Evolutionary conservation across 2,329 filamentous ascomycete species (phyloP).

Genomic region (Whalleya microplaca): DNA sequence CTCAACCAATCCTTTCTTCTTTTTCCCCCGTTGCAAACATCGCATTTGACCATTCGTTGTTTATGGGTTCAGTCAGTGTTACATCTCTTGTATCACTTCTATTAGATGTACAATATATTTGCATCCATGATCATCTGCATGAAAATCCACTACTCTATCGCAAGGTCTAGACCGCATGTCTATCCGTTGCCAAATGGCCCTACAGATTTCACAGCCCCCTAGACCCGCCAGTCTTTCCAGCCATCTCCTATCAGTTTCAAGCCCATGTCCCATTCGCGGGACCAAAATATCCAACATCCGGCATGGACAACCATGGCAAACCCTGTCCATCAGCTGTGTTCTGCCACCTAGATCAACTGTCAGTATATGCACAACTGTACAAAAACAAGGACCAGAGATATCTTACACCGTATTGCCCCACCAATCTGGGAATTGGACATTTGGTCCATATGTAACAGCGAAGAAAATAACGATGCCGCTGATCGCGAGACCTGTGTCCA

Average conservation of each 20-base stretch:
- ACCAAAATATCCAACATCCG: conserved; percentile 39
- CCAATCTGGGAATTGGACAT: conserved; percentile 39
- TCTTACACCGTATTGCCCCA: conserved; percentile 44
- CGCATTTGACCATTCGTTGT: too few relatives aligned
- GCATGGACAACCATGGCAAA: conserved; percentile 37
- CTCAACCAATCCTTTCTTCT: too few relatives aligned
- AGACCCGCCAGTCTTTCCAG: too few relatives aligned
- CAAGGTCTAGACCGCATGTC: too few relatives aligned
- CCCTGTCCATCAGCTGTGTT: conserved; percentile 40
- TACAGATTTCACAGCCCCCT: too few relatives aligned
- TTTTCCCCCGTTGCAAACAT: too few relatives aligned
- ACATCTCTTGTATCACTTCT: too few relatives aligned
- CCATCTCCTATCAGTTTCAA: conserved; percentile 5
- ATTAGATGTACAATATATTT: too few relatives aligned
- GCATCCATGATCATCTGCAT: too few relatives aligned
- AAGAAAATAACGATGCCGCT: conserved; percentile 43
- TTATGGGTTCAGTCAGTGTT: too few relatives aligned
- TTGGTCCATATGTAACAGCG: conserved; percentile 39
- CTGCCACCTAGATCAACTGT: conserved; percentile 31
- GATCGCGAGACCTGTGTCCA: conserved; percentile 39
- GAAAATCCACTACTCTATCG: too few relatives aligned
- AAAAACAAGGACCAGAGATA: not conserved
- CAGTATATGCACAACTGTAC: conserved; percentile 8
- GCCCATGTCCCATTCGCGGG: conserved; percentile 38
- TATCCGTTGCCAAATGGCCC: too few relatives aligned